Percentiles rank a stretch among this genome's conserved stretches.
These are phyloP conservation scores for Lenzites betulinus DNA, from an alignment of 768 basidiomycete genomes.

Conservation along the genomic window DNA sequence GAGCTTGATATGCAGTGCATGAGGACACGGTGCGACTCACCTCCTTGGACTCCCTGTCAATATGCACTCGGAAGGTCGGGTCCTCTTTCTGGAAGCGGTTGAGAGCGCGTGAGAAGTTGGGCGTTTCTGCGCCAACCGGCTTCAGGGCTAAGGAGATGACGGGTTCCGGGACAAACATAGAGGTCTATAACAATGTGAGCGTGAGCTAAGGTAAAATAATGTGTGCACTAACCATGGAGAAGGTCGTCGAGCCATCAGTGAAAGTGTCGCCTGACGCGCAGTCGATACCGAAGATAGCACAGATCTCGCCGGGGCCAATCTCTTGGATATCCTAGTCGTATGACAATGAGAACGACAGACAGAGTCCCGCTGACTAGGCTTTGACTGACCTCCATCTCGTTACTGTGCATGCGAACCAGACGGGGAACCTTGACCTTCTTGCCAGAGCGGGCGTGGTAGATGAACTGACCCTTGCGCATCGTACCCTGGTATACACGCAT, in stretches of 20 bases:
- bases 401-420: slow-evolving; percentile 95
- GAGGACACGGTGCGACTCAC: slow-evolving; percentile 39
- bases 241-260: slow-evolving; percentile 86
- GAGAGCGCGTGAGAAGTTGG: slow-evolving; percentile 95
- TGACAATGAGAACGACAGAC: background rate
- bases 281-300: slow-evolving; percentile 98
- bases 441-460: slow-evolving; percentile 91
- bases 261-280: slow-evolving; percentile 98
- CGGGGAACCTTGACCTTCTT: slow-evolving; percentile 98
- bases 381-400: slow-evolving; percentile 91
- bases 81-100: slow-evolving; percentile 99
- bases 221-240: slow-evolving; percentile 73
- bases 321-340: slow-evolving; percentile 79
- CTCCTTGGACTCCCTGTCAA: slow-evolving; percentile 94
- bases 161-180: slow-evolving; percentile 98
- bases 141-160: slow-evolving; percentile 96
- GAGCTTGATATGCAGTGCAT: background rate
- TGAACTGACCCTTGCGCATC: slow-evolving; percentile 79
- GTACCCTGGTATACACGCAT: slow-evolving; percentile 98
- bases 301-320: slow-evolving; percentile 97
- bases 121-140: slow-evolving; percentile 88
- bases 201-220: background rate
- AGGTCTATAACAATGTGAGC: slow-evolving; percentile 56
- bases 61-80: slow-evolving; percentile 96
- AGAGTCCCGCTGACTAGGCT: background rate